Evolutionary conservation across 306 rosid species (phyloP).

Genomic region (Comarum palustre): DNA sequence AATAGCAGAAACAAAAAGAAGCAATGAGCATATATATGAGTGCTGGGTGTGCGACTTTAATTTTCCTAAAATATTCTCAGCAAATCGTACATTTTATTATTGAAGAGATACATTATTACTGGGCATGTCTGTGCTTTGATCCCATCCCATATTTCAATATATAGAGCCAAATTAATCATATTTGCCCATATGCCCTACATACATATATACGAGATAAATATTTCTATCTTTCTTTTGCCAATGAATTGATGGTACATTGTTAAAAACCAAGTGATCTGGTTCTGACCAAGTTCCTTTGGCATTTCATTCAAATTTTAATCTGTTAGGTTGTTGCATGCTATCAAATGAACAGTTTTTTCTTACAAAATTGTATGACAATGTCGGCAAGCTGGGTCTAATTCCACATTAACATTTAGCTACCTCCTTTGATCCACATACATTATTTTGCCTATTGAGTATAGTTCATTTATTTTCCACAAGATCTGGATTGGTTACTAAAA

Average conservation of each 20-base stretch:
- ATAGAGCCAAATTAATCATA: not conserved
- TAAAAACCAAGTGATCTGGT: not conserved
- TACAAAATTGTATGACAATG: constrained; percentile 10
- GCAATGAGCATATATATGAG: not conserved
- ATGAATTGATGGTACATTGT: not conserved
- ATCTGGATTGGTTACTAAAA: not conserved
- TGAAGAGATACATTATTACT: not conserved
- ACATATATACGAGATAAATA: not conserved
- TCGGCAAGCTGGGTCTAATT: constrained; percentile 16
- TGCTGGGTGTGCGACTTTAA: not conserved
- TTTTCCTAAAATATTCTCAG: not conserved
- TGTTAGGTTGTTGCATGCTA: not conserved
- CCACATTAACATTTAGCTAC: not conserved
- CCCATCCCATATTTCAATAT: not conserved
- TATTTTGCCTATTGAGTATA: not conserved
- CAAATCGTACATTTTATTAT: not conserved
- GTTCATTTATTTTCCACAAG: not conserved
- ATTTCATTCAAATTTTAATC: not conserved
- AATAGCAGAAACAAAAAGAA: not conserved
- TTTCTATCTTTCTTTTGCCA: not conserved
- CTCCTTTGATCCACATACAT: not conserved
- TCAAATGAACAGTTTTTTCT: not conserved
- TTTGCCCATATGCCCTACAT: not conserved
- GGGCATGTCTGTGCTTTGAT: not conserved
- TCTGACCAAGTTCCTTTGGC: constrained; percentile 2